phyloP scores from a whole-genome alignment of 2,329 filamentous ascomycete species.

The Sporothrix protearum region DNA sequence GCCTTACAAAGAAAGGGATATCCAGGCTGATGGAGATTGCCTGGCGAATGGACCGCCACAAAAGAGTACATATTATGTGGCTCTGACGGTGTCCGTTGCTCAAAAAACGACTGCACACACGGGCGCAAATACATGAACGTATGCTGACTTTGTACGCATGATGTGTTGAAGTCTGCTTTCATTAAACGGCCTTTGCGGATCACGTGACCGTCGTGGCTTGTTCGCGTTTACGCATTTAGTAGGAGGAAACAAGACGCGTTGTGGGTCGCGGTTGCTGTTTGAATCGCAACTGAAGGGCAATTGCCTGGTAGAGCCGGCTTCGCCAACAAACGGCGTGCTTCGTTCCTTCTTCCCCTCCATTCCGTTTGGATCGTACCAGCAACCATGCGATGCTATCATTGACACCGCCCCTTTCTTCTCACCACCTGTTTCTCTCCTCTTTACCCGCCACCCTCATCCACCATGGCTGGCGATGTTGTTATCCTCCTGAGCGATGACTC shows the following conservation, averaged over 20 bases:
- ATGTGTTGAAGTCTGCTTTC: no score
- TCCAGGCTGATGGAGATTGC: no score
- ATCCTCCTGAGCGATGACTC: constrained; percentile 12
- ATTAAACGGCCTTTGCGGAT: no score
- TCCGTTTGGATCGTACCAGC: background rate
- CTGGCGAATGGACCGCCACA: no score
- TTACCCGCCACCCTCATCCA: background rate
- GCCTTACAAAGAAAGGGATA: no score
- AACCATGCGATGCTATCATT: background rate
- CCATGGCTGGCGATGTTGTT: constrained; percentile 5
- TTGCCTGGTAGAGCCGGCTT: background rate
- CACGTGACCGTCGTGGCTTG: background rate
- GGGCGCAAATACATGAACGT: no score
- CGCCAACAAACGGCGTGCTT: background rate
- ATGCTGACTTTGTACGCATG: no score
- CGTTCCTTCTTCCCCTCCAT: background rate
- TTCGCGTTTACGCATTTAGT: constrained; percentile 7
- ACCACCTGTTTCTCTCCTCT: background rate
- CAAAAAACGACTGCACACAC: no score
- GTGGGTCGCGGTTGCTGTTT: constrained; percentile 1
- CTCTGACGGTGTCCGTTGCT: no score
- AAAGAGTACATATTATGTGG: no score
- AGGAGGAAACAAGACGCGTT: background rate
- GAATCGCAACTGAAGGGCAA: no score
- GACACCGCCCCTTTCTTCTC: background rate